Evolutionary conservation across 2,329 filamentous ascomycete genomes (phyloP).

Genomic region (Plenodomus tracheiphilus): DNA sequence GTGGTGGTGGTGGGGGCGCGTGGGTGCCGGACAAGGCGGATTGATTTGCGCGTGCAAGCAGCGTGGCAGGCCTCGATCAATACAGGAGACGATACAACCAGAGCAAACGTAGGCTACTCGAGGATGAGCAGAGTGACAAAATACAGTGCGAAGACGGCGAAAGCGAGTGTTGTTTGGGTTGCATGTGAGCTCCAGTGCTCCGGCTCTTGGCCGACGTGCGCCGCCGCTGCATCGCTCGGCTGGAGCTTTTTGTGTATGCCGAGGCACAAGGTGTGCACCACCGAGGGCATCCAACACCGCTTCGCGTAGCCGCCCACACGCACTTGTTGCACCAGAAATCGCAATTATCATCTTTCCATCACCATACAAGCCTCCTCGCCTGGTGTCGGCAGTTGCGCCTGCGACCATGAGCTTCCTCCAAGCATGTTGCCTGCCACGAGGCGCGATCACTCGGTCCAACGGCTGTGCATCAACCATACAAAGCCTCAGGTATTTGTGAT

Average conservation of each 20-base stretch:
- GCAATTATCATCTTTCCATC: no score
- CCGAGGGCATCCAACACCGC: background rate
- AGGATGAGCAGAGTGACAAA: background rate
- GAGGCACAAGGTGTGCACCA: conserved; percentile 13
- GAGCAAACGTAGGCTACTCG: background rate
- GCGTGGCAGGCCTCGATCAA: no score
- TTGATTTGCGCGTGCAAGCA: no score
- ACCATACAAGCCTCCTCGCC: no score
- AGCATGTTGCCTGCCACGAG: background rate
- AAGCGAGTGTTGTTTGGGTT: conserved; percentile 12
- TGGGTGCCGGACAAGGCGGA: background rate
- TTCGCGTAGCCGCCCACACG: background rate
- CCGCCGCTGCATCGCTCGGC: conserved; percentile 14
- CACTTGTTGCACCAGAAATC: background rate
- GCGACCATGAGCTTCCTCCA: background rate
- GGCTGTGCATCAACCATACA: no score
- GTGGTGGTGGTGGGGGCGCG: no score
- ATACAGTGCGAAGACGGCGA: background rate
- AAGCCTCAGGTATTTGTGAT: background rate
- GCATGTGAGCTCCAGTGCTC: conserved; percentile 31
- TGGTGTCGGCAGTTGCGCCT: background rate
- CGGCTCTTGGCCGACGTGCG: conserved; percentile 26
- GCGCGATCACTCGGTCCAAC: background rate
- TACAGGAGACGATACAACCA: no score
- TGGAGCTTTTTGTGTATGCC: conserved; percentile 13